Conservation (phyloP, 2,329 filamentous ascomycete species). For the Graphilbum fragrans region DNA sequence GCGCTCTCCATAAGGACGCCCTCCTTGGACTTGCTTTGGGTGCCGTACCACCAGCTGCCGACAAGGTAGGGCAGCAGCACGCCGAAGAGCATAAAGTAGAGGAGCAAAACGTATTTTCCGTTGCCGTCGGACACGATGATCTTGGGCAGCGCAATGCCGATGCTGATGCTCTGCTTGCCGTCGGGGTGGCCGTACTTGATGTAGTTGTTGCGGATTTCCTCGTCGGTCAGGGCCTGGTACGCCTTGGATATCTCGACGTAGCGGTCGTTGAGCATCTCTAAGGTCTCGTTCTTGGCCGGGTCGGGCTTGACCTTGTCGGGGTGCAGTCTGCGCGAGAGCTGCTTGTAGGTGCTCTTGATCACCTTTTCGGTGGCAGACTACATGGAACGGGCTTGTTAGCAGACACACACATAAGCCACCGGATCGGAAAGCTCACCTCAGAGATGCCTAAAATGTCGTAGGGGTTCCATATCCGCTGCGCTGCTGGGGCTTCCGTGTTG, state of each 20-base stretch:
- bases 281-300: slow-evolving; percentile 74
- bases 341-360: slow-evolving; percentile 86
- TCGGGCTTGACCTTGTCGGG: slow-evolving; percentile 88
- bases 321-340: slow-evolving; percentile 74
- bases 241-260: slow-evolving; percentile 96
- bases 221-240: slow-evolving; percentile 94
- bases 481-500: slow-evolving; percentile 53
- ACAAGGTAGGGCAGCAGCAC: slow-evolving; percentile 87
- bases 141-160: slow-evolving; percentile 89
- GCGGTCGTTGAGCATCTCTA: slow-evolving; percentile 70
- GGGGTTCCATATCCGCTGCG: slow-evolving; percentile 83
- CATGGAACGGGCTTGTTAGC: neutral
- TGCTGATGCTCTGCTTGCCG: slow-evolving; percentile 95
- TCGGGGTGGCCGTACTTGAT: slow-evolving; percentile 93
- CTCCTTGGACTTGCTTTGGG: slow-evolving; percentile 84
- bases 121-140: slow-evolving; percentile 89
- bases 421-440: slow-evolving; percentile 52
- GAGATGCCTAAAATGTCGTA: slow-evolving; percentile 87
- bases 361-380: slow-evolving; percentile 75
- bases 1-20: slow-evolving; percentile 87
- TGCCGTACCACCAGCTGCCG: slow-evolving; percentile 98
- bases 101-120: slow-evolving; percentile 84
- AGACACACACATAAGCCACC: neutral
- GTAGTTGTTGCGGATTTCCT: slow-evolving; percentile 94
- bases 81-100: slow-evolving; percentile 81